Percentiles rank a stretch among this genome's conserved stretches.
These are phyloP conservation scores for Suillus subaureus DNA, from an alignment of 768 basidiomycete genomes.

Conservation along the genomic window DNA sequence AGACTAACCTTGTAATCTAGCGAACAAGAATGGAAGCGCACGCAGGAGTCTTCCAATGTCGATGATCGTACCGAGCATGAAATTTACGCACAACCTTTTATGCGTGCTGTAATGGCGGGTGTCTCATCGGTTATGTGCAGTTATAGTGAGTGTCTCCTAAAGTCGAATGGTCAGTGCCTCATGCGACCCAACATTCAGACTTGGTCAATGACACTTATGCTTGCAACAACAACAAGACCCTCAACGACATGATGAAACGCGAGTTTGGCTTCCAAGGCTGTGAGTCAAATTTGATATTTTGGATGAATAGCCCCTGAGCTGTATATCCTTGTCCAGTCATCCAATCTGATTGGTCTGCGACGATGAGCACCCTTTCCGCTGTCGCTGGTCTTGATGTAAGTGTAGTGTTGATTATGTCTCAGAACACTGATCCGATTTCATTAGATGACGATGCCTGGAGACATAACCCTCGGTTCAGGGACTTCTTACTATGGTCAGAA, in stretches of 20 bases:
- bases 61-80: constrained; percentile 54
- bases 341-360: constrained; percentile 70
- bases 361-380: constrained; percentile 46
- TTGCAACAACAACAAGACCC: constrained; percentile 60
- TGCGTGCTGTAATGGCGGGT: constrained; percentile 64
- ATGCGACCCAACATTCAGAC: constrained; percentile 36
- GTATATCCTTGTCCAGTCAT: constrained; percentile 36
- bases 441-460: constrained; percentile 78
- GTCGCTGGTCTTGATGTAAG: constrained; percentile 65
- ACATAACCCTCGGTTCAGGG: constrained; percentile 42
- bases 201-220: constrained; percentile 62
- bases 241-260: constrained; percentile 64
- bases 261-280: constrained; percentile 72
- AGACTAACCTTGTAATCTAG: constrained; percentile 17
- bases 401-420: neutral
- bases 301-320: constrained; percentile 1
- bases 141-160: constrained; percentile 44
- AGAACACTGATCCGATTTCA: neutral
- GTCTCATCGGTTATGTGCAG: constrained; percentile 71
- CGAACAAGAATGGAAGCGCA: constrained; percentile 40
- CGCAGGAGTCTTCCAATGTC: constrained; percentile 37
- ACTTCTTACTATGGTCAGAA: constrained; percentile 60
- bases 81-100: constrained; percentile 56
- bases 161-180: neutral
- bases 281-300: constrained; percentile 23